Conservation (phyloP, 768 basidiomycete species). For the Amanita rimosa region DNA sequence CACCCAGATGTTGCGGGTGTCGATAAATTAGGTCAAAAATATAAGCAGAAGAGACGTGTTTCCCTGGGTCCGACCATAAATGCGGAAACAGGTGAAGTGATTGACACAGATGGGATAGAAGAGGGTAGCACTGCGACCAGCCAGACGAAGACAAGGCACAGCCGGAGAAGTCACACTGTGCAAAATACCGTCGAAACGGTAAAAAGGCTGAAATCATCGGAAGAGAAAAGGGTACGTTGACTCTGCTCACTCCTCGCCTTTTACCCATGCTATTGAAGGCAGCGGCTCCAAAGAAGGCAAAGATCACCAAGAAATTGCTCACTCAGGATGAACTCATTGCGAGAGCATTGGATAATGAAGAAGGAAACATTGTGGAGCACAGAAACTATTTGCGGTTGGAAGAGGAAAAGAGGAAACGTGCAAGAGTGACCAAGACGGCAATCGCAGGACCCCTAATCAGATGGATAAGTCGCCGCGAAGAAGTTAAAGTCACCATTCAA, state of each 20-base stretch:
- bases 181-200: constrained; percentile 60
- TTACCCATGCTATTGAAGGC: constrained; percentile 24
- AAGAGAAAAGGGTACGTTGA: constrained; percentile 42
- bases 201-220: constrained; percentile 49
- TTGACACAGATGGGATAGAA: constrained; percentile 18
- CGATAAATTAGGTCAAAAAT: constrained; percentile 17
- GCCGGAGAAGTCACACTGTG: constrained; percentile 58
- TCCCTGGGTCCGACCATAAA: constrained; percentile 44
- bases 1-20: constrained; percentile 33
- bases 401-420: constrained; percentile 71
- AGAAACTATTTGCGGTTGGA: constrained; percentile 69
- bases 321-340: constrained; percentile 83
- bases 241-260: constrained; percentile 7
- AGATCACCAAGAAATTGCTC: constrained; percentile 34
- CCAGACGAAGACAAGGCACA: constrained; percentile 35
- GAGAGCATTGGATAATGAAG: constrained; percentile 77
- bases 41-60: constrained; percentile 33
- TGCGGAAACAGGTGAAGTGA: constrained; percentile 50
- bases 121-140: constrained; percentile 2
- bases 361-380: constrained; percentile 72
- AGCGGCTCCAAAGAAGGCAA: constrained; percentile 51
- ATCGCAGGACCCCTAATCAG: constrained; percentile 59
- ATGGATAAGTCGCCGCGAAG: constrained; percentile 60
- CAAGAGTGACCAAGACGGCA: constrained; percentile 46
- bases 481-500: constrained; percentile 33